Conservation (phyloP, 495 filamentous ascomycete genomes). For the Gamarada debralockiae region DNA sequence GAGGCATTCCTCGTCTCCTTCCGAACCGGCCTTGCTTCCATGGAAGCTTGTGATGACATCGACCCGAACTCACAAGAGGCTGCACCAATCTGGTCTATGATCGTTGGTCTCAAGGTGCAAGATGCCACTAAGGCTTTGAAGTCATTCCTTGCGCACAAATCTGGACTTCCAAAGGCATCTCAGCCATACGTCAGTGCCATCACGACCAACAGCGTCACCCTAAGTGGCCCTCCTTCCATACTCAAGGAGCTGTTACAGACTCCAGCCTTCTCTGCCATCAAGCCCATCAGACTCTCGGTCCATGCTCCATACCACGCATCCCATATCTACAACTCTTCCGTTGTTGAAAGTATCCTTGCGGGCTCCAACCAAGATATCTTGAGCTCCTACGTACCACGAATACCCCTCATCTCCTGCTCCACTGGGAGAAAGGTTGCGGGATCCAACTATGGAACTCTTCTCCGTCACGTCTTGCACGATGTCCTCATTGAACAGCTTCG, state of each 20-base stretch:
- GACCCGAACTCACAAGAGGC: conserved; percentile 39
- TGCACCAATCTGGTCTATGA: conserved; percentile 52
- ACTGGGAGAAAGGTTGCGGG: conserved; percentile 36
- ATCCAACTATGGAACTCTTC: not conserved
- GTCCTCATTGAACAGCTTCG: conserved; percentile 51
- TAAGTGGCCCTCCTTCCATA: conserved; percentile 69
- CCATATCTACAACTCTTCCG: conserved; percentile 55
- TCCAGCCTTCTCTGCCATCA: conserved; percentile 35
- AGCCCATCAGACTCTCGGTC: conserved; percentile 57
- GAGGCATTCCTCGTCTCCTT: conserved; percentile 43
- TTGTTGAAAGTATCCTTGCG: conserved; percentile 34
- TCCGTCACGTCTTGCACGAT: conserved; percentile 42
- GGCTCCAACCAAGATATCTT: conserved; percentile 25
- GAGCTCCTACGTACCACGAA: not conserved
- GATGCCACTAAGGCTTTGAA: conserved; percentile 39
- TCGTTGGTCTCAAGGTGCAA: conserved; percentile 43
- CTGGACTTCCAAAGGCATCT: conserved; percentile 40
- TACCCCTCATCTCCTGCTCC: conserved; percentile 29
- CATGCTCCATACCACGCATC: conserved; percentile 77
- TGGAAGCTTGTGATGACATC: conserved; percentile 42
- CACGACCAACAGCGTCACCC: conserved; percentile 62
- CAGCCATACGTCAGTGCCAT: conserved; percentile 70
- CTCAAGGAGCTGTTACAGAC: conserved; percentile 53
- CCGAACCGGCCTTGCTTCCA: conserved; percentile 63
- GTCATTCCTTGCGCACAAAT: not conserved